Base-by-base conservation (phyloP, 768 basidiomycete genomes). In the Gautieria morchelliformis region DNA sequence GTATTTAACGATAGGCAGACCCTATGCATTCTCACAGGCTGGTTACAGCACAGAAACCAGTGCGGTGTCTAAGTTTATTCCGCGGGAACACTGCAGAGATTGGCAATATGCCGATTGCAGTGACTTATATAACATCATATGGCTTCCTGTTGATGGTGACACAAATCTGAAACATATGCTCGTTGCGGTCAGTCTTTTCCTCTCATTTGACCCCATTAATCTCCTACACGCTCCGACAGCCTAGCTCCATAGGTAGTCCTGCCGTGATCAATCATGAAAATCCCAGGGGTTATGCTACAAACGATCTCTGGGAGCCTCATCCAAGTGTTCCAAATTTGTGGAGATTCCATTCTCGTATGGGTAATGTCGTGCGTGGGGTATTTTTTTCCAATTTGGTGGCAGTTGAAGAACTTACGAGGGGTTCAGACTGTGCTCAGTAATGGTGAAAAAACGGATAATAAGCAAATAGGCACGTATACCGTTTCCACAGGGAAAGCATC, bases 381-480 rank as follows among this genome's bases (percentile, higher is more conserved):
- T 27, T 27, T 27, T 27, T 27, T 27, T 27, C 27, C 27, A 27
- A 2, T 27, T 3, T 27, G 5, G 5, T 5, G 5, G 27, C 27
- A 27, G 2, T 27, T 27, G 27, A 27, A 27, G 27, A 27, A 27
- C 27, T 27, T 20, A 49, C 24, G n/a, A 20, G 32, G 48, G 20
- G 1, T 30, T 8, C 32, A 49, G 48, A 49, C 48, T 30, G 67
- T 69, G 10, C 58, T 69, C 32, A 66, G 64, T 54, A 67, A 64
- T 48, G 67, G 67, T 24, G 67, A 69, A 47, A 69, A 69, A 48
- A 67, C 67, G 4, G 62, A 69, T 22, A 65, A 65, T 49, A 60
- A 58, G 37, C 67, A 69, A 52, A 52, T 69, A 4, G 65, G 67
- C 27, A 27, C 27, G 27, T 66, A 52, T 20, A n/a, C 17, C 42